Conservation (phyloP, 306 rosid species). For the Cicer arietinum region DNA sequence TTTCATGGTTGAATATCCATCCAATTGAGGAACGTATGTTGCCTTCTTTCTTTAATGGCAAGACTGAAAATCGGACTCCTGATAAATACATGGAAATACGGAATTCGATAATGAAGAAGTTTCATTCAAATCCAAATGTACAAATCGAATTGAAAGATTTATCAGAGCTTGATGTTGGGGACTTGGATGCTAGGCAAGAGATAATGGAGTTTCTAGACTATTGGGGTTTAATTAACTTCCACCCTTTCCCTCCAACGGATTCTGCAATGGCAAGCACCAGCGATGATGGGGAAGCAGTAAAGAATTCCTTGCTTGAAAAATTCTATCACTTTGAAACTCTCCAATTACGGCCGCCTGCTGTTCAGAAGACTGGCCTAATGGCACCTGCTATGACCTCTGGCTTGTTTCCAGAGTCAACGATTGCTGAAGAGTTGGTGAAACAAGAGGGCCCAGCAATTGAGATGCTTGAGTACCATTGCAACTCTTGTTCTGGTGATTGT, state of each 20-base stretch:
- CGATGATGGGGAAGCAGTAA: constrained; percentile 54
- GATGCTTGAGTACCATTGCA: constrained; percentile 84
- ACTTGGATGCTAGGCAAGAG: constrained; percentile 77
- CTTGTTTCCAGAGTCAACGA: constrained; percentile 75
- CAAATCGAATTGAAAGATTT: constrained; percentile 74
- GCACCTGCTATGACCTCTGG: constrained; percentile 68
- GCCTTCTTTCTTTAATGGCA: constrained; percentile 78
- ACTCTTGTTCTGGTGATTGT: constrained; percentile 96
- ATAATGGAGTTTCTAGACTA: constrained; percentile 83
- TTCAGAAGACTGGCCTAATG: constrained; percentile 59
- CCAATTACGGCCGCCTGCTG: constrained; percentile 53
- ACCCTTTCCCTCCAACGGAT: constrained; percentile 68
- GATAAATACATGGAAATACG: constrained; percentile 75
- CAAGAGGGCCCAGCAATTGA: constrained; percentile 85
- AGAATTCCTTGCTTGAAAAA: constrained; percentile 67
- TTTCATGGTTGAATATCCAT: constrained; percentile 75
- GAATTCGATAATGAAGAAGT: constrained; percentile 77
- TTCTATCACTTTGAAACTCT: constrained; percentile 78
- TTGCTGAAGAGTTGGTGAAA: constrained; percentile 77
- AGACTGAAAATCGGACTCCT: constrained; percentile 67
- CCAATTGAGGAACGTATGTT: constrained; percentile 73
- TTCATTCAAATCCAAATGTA: constrained; percentile 61
- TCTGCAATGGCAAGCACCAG: constrained; percentile 50
- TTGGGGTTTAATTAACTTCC: constrained; percentile 96
- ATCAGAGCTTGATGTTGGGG: constrained; percentile 78